Evolutionary conservation across 495 filamentous ascomycete genomes (phyloP).

Genomic region (Ascobolus immersus): DNA sequence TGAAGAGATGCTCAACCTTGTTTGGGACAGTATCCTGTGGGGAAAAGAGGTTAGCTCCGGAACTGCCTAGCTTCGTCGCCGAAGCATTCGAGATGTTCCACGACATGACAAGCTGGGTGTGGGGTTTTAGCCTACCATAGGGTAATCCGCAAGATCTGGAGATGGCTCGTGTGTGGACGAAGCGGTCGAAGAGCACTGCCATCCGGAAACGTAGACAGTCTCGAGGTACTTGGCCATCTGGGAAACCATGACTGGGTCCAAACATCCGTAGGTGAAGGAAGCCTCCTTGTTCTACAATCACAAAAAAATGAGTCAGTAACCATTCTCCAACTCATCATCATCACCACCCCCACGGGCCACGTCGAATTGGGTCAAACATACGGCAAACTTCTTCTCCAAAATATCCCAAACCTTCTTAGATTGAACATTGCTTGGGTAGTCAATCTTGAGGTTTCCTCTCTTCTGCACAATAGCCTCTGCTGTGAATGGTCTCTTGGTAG

Average conservation of each 20-base stretch:
- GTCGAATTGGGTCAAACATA: slow-evolving; percentile 17
- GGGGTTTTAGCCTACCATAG: slow-evolving; percentile 38
- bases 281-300: slow-evolving; percentile 42
- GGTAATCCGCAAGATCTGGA: slow-evolving; percentile 94
- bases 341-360: neutral
- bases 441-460: slow-evolving; percentile 69
- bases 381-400: slow-evolving; percentile 61
- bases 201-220: slow-evolving; percentile 94
- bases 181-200: slow-evolving; percentile 93
- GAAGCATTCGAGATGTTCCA: neutral
- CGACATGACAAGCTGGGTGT: neutral
- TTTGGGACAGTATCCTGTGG: slow-evolving; percentile 91
- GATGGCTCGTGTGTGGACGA: slow-evolving; percentile 86
- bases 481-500: slow-evolving; percentile 78
- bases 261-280: slow-evolving; percentile 85
- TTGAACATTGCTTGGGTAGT: slow-evolving; percentile 70
- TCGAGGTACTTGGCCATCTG: slow-evolving; percentile 99
- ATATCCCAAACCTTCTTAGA: slow-evolving; percentile 88
- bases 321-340: slow-evolving; percentile 2
- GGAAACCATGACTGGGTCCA: slow-evolving; percentile 93
- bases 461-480: slow-evolving; percentile 93
- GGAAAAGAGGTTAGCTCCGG: too few species aligned
- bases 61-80: too few species aligned
- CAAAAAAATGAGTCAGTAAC: neutral
- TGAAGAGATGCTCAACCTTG: slow-evolving; percentile 90